Conservation (phyloP, 257 asterid genomes). For the Coffea canephora region DNA sequence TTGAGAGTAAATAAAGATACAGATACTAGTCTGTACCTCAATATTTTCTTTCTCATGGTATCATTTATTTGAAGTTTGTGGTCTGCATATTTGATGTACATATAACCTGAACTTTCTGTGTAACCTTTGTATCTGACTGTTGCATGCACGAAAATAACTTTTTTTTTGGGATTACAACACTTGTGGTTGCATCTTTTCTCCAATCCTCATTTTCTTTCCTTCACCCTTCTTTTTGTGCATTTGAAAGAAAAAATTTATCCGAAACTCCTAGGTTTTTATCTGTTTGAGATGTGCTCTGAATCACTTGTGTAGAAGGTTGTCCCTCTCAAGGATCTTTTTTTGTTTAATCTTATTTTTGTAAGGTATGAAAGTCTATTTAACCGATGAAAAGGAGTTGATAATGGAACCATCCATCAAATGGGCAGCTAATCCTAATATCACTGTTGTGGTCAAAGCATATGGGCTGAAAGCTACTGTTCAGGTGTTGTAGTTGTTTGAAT, state of each 20-base stretch:
- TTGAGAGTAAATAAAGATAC: background rate
- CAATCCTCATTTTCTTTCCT: background rate
- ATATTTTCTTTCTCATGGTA: background rate
- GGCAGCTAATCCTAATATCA: slow-evolving; percentile 94
- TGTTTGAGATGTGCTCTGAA: background rate
- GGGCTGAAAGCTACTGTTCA: slow-evolving; percentile 90
- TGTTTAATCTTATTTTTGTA: slow-evolving; percentile 13
- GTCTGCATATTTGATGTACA: background rate
- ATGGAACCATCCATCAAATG: slow-evolving; percentile 97
- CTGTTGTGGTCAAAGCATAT: slow-evolving; percentile 69
- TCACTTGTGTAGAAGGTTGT: background rate
- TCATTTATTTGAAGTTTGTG: background rate
- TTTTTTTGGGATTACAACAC: background rate
- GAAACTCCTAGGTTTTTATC: no score
- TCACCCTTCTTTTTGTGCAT: background rate
- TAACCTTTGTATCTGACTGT: background rate
- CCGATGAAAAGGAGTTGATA: slow-evolving; percentile 87
- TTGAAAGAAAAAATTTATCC: background rate
- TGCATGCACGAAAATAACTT: background rate
- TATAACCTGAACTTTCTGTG: background rate
- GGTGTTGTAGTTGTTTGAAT: slow-evolving; percentile 39
- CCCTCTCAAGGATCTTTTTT: background rate
- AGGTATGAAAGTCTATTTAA: slow-evolving; percentile 64
- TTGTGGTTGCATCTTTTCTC: background rate
- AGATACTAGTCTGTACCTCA: background rate